Conservation (phyloP, 352 stramenopile species). For the Globisporangium iwayamae region DNA sequence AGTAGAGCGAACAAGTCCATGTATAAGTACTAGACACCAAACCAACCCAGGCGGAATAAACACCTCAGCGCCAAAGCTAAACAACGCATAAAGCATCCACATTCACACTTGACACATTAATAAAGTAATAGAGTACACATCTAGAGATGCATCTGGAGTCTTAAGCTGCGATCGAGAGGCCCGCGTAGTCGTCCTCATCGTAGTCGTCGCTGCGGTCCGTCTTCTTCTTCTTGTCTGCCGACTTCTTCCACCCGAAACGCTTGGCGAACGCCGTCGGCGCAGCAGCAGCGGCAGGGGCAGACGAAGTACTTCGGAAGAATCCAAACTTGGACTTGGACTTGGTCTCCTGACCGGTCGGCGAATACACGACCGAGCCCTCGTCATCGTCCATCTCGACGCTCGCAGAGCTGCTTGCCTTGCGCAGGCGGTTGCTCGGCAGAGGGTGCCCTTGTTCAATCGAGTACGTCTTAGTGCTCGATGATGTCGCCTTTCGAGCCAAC, state of each 20-base stretch:
- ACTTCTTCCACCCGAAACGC: slow-evolving; percentile 23
- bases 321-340: slow-evolving; percentile 21
- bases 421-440: slow-evolving; percentile 17
- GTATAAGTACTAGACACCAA: neutral
- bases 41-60: neutral
- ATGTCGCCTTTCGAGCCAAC: slow-evolving; percentile 9
- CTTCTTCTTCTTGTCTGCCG: slow-evolving; percentile 14
- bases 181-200: slow-evolving; percentile 7
- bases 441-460: slow-evolving; percentile 13
- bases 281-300: slow-evolving; percentile 5
- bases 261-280: slow-evolving; percentile 13
- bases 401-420: slow-evolving; percentile 17
- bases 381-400: slow-evolving; percentile 7
- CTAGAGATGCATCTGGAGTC: neutral
- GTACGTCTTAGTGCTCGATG: slow-evolving; percentile 4
- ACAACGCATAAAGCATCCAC: neutral
- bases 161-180: slow-evolving; percentile 10
- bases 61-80: neutral
- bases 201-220: slow-evolving; percentile 4
- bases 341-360: slow-evolving; percentile 5
- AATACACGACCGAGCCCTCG: slow-evolving; percentile 20
- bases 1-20: slow-evolving; percentile 1
- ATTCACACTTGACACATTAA: slow-evolving; percentile 10
- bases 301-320: slow-evolving; percentile 8
- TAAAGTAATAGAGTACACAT: slow-evolving; percentile 16